Evolutionary conservation across 2,329 filamentous ascomycete genomes (phyloP).

Genomic region (Apiospora koreana): DNA sequence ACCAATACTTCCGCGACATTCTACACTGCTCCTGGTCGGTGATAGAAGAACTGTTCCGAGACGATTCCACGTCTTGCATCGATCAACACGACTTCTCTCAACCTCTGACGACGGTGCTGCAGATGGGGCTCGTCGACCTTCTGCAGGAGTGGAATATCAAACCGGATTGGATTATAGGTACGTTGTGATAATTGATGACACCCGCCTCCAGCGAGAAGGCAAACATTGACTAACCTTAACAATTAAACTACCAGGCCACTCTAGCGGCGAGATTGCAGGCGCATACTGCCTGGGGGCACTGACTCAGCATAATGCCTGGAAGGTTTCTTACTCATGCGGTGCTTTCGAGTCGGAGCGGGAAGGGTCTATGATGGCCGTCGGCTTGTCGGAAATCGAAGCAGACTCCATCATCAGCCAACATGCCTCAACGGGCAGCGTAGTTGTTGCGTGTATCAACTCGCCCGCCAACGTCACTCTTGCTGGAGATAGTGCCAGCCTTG

Average conservation of each 20-base stretch:
- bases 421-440: background rate
- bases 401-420: background rate
- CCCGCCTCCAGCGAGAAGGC: background rate
- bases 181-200: background rate
- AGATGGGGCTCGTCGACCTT: slow-evolving; percentile 1
- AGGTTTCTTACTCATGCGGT: background rate
- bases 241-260: background rate
- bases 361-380: slow-evolving; percentile 1
- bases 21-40: background rate
- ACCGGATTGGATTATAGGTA: slow-evolving; percentile 5
- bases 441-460: background rate
- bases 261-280: slow-evolving; percentile 7
- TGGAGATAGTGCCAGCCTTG: background rate
- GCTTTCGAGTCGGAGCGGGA: background rate
- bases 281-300: slow-evolving; percentile 1
- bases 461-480: slow-evolving; percentile 7
- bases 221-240: background rate
- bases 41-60: background rate
- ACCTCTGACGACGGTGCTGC: slow-evolving; percentile 7
- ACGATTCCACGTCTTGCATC: background rate
- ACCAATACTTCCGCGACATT: background rate
- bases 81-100: background rate
- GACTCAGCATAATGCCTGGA: background rate
- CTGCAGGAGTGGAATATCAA: background rate
- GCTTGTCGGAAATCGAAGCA: background rate